Base-by-base conservation (phyloP, 2,329 filamentous ascomycete species). In the Calonectria montana region DNA sequence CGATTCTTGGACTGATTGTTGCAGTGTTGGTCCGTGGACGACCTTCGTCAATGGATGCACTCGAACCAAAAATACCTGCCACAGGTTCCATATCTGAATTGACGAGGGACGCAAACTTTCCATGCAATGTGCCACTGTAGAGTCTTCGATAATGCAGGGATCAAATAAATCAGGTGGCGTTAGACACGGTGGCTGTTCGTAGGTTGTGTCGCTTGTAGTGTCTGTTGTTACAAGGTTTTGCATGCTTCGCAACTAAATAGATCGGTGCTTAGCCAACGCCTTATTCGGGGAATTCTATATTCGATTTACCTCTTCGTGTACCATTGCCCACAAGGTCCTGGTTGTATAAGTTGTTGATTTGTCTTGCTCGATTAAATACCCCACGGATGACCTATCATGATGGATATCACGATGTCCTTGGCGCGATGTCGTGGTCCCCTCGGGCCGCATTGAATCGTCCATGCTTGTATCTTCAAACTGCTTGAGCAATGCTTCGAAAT, bases 11-110 rank as follows among this genome's bases (percentile, higher is more conserved):
- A 73, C 10, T 15, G 43, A 12, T 9, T 59, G 27, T 21, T 73
- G 47, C 9, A 67, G 16, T 5, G 64, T 65, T 2, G 71, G 67
- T 10, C 41, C 43, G 45, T 73, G 71, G 8, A 73, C 41, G 12
- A 73, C 15, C 25, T 70, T 73, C 7, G 64, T 70, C 15, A 73
- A 16, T 1, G 71, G 67, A 61, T 73, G 50, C 1, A 73, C 67
- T 23, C 67, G 65, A 25, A 57, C 71, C 7, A 64, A 37, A 50
- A 70, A 73, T 8, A 67, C 12, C 15, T 67, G 67, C 71, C 71
- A 73, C 1, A 73, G 50, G 15, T n/a, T n/a, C 15, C 63, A 65
- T 2, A 70, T 65, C 18, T 73, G 71, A 4, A 21, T 21, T 7
- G 67, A 61, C 18, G 53, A 59, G 23, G 53, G 53, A 16, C 23